These are phyloP conservation scores for Cynanchum wilfordii DNA, from an alignment of 257 asterid species.

Conservation along the genomic window DNA sequence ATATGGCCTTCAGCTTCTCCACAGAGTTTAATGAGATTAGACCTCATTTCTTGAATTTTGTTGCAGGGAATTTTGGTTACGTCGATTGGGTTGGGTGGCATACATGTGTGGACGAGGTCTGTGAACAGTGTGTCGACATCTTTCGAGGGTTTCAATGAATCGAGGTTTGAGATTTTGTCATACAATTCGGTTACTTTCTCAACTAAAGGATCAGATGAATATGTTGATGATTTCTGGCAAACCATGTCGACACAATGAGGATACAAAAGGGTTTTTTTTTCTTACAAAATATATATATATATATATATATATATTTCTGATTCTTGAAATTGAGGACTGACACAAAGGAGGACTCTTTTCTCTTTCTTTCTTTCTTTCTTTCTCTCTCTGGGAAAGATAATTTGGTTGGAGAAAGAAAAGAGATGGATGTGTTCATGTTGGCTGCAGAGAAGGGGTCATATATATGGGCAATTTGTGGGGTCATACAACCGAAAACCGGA, in stretches of 20 bases:
- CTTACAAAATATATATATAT: too few species aligned
- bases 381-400: not conserved
- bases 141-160: slow-evolving; percentile 56
- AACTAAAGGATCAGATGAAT: slow-evolving; percentile 45
- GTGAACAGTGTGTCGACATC: slow-evolving; percentile 69
- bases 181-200: slow-evolving; percentile 48
- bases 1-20: slow-evolving; percentile 75
- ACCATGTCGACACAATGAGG: slow-evolving; percentile 56
- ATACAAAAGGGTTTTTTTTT: not conserved
- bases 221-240: slow-evolving; percentile 36
- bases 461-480: slow-evolving; percentile 49
- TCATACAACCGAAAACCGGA: not conserved
- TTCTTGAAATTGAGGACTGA: not conserved
- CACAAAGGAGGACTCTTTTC: too few species aligned
- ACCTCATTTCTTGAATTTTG: slow-evolving; percentile 49
- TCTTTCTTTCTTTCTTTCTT: too few species aligned
- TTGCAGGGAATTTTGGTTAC: slow-evolving; percentile 52
- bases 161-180: slow-evolving; percentile 50
- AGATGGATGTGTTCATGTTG: slow-evolving; percentile 3
- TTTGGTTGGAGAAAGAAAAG: slow-evolving; percentile 13
- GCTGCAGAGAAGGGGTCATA: slow-evolving; percentile 22
- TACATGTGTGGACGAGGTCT: slow-evolving; percentile 61
- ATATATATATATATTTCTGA: not conserved
- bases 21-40: slow-evolving; percentile 56
- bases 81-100: slow-evolving; percentile 77